Conservation (phyloP, 1,139 yeast genomes). For the Candida sanyaensis region DNA sequence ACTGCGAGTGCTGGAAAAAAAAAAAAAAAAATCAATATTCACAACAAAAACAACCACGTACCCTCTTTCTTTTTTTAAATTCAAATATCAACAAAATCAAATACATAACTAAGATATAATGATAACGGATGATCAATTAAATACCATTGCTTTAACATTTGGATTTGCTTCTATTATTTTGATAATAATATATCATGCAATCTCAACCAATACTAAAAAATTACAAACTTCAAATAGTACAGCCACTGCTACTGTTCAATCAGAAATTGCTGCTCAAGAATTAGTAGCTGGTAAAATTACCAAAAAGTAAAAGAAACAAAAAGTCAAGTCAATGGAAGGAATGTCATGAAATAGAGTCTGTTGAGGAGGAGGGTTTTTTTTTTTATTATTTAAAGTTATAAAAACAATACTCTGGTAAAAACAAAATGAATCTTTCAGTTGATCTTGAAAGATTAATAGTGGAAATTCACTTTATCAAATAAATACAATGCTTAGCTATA, state of each 20-base stretch:
- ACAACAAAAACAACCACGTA: background rate
- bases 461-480: too few species aligned
- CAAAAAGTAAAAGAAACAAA: background rate
- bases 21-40: background rate
- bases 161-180: constrained; percentile 74
- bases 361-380: too few species aligned
- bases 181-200: constrained; percentile 68
- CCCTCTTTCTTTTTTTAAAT: background rate
- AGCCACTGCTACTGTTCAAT: background rate
- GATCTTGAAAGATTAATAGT: too few species aligned
- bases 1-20: background rate
- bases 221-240: constrained; percentile 8
- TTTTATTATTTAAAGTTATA: too few species aligned
- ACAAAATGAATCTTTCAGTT: too few species aligned
- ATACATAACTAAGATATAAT: constrained; percentile 29
- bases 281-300: background rate
- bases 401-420: too few species aligned
- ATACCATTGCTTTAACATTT: constrained; percentile 70
- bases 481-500: too few species aligned
- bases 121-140: constrained; percentile 83
- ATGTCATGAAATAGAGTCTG: too few species aligned
- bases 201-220: constrained; percentile 43
- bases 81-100: background rate
- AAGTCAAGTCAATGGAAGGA: too few species aligned
- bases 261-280: background rate